phyloP scores from a whole-genome alignment of 345 rosid genomes.

The Mercurialis annua region DNA sequence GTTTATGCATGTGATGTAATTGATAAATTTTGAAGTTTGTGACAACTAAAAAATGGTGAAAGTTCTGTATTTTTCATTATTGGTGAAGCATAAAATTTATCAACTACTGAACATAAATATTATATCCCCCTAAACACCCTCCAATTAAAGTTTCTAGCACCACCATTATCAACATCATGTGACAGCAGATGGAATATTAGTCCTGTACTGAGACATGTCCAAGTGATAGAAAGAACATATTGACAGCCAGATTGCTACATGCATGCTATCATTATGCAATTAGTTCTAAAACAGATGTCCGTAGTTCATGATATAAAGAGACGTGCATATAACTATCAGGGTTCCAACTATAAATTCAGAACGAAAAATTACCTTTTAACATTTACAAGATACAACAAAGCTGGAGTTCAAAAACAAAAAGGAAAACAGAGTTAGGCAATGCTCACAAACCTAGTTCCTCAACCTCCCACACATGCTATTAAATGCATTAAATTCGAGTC shows the following conservation, averaged over 20 bases:
- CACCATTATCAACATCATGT: neutral
- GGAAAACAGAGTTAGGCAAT: neutral
- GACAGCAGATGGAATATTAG: neutral
- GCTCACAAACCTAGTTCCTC: constrained; percentile 71
- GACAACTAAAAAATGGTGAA: too few relatives aligned
- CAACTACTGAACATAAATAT: too few relatives aligned
- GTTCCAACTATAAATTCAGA: neutral
- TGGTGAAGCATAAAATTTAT: too few relatives aligned
- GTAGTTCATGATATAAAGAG: neutral
- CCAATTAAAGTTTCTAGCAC: neutral
- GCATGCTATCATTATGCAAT: neutral
- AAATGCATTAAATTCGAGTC: neutral
- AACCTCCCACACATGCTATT: constrained; percentile 54
- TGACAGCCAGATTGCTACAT: neutral
- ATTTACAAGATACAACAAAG: neutral
- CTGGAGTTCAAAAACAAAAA: neutral
- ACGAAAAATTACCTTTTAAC: neutral
- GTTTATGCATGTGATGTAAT: too few relatives aligned
- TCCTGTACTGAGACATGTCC: neutral
- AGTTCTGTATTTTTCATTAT: too few relatives aligned
- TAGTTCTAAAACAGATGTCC: neutral
- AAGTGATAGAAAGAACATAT: neutral
- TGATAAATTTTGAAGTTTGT: too few relatives aligned
- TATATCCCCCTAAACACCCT: too few relatives aligned
- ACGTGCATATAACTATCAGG: neutral